A percentile compares a stretch with the other conserved stretches of the same genome.
Evolutionary conservation across 306 rosid species (phyloP).

Genomic region (Aeschynomene evenia): DNA sequence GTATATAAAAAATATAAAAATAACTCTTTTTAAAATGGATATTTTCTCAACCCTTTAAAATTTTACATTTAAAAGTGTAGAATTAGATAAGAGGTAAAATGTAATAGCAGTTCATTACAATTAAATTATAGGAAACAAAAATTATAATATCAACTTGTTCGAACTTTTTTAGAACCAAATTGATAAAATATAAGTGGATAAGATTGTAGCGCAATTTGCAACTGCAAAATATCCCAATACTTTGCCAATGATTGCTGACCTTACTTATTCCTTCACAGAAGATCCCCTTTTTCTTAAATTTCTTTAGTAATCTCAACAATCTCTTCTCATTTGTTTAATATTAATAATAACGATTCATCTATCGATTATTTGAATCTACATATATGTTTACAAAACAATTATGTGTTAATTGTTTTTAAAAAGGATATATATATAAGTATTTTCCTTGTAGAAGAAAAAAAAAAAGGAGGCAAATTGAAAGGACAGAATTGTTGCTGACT

Average conservation of each 20-base stretch:
- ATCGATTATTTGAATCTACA: background rate
- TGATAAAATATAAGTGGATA: slow-evolving; percentile 8
- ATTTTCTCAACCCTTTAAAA: no score
- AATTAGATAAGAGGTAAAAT: no score
- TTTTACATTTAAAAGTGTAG: no score
- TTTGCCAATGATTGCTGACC: background rate
- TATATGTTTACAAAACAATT: background rate
- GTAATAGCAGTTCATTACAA: no score
- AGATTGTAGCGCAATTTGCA: background rate
- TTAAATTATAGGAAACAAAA: no score
- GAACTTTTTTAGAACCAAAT: background rate
- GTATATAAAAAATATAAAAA: no score
- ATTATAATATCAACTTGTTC: slow-evolving; percentile 5
- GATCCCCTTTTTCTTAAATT: background rate
- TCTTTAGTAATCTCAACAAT: background rate
- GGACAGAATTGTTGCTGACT: background rate
- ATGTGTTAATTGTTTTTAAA: background rate
- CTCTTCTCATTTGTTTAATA: no score
- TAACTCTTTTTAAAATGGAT: no score
- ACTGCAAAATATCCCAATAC: background rate
- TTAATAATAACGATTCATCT: background rate
- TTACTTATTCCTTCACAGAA: background rate
- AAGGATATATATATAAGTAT: background rate
- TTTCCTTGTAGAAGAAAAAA: background rate
- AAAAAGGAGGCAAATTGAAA: background rate